Evolutionary conservation across 2,329 filamentous ascomycete species (phyloP).

Genomic region (Pseudogymnoascus sp.): DNA sequence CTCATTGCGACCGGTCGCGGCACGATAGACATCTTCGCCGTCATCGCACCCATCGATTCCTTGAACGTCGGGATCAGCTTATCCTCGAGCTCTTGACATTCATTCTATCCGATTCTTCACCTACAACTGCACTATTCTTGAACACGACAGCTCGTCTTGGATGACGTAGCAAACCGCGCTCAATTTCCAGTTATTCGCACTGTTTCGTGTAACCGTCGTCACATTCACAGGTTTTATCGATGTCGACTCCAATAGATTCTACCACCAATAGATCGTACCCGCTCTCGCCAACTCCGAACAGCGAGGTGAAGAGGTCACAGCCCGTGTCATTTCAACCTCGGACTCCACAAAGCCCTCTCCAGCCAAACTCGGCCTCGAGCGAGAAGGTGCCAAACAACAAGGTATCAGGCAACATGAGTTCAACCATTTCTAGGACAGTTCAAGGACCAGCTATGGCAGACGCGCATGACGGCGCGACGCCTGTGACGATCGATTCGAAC

Average conservation of each 20-base stretch:
- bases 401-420: background rate
- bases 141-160: background rate
- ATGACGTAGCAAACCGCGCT: conserved; percentile 2
- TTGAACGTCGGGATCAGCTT: background rate
- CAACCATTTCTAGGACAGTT: conserved; percentile 1
- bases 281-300: conserved; percentile 7
- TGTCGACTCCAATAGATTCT: conserved; percentile 8
- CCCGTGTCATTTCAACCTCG: conserved; percentile 58
- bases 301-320: conserved; percentile 7
- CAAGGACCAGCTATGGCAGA: background rate
- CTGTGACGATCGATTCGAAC: conserved; percentile 24
- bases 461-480: background rate
- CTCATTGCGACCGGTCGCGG: conserved; percentile 7
- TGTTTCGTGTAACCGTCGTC: conserved; percentile 7
- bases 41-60: conserved; percentile 3
- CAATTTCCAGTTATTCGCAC: background rate
- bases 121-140: background rate
- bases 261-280: conserved; percentile 3
- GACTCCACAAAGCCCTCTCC: conserved; percentile 55
- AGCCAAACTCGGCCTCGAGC: conserved; percentile 4
- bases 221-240: conserved; percentile 9
- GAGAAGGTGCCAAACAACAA: background rate
- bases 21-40: background rate
- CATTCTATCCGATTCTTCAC: background rate
- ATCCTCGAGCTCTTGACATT: background rate